phyloP scores from a whole-genome alignment of 805 yeast genomes.

The Saccharomycopsis fermentans region DNA sequence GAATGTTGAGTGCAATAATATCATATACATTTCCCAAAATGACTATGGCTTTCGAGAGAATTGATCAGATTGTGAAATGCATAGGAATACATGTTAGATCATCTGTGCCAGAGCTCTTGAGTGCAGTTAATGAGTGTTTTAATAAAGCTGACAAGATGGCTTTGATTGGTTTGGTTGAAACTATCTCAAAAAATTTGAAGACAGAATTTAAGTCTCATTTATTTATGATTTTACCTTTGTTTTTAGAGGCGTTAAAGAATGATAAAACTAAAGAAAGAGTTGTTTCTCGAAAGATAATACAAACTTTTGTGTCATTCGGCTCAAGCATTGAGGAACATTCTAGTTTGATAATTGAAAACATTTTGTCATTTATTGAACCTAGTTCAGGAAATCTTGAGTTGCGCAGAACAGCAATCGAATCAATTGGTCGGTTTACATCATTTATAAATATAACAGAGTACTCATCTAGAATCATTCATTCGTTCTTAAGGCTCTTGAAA shows the following conservation, averaged over 20 bases:
- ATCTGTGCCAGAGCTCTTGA: slow-evolving; percentile 64
- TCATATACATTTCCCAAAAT: slow-evolving; percentile 68
- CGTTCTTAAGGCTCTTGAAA: slow-evolving; percentile 60
- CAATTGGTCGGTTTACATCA: slow-evolving; percentile 73
- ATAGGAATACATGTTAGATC: slow-evolving; percentile 89
- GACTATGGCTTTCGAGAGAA: slow-evolving; percentile 82
- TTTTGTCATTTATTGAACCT: slow-evolving; percentile 67
- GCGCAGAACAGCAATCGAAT: slow-evolving; percentile 64
- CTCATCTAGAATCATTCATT: slow-evolving; percentile 85
- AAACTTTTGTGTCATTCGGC: slow-evolving; percentile 80
- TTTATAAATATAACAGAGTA: slow-evolving; percentile 68
- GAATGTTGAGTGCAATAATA: slow-evolving; percentile 75
- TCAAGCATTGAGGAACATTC: slow-evolving; percentile 79
- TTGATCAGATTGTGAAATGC: slow-evolving; percentile 66
- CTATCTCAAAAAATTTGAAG: slow-evolving; percentile 75
- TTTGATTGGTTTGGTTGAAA: slow-evolving; percentile 70
- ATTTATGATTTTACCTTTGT: slow-evolving; percentile 64
- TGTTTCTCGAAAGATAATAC: slow-evolving; percentile 63
- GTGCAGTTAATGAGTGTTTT: slow-evolving; percentile 67
- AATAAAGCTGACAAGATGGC: slow-evolving; percentile 56
- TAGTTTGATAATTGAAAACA: slow-evolving; percentile 78
- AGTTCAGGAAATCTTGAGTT: slow-evolving; percentile 41
- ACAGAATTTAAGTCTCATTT: slow-evolving; percentile 85
- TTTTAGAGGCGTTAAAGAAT: slow-evolving; percentile 66
- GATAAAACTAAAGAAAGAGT: slow-evolving; percentile 43